phyloP scores from a whole-genome alignment of 495 filamentous ascomycete genomes.

The Penicillium tannophilum region DNA sequence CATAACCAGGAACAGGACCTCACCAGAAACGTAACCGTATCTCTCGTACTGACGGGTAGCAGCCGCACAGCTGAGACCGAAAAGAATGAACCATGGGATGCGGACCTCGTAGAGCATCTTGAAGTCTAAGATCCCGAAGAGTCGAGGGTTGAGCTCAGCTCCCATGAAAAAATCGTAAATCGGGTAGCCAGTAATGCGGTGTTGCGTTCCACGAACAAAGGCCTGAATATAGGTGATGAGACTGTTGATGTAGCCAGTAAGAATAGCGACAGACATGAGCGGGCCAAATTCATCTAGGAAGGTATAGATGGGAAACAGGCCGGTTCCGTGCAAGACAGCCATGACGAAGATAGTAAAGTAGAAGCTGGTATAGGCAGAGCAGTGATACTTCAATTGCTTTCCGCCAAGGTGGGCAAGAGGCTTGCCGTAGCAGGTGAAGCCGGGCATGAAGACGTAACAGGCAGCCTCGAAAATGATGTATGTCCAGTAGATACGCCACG shows the following conservation, averaged over 20 bases:
- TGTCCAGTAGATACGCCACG: constrained; percentile 86
- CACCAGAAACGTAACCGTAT: constrained; percentile 85
- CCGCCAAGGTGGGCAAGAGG: constrained; percentile 75
- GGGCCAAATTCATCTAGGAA: constrained; percentile 89
- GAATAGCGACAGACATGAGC: constrained; percentile 81
- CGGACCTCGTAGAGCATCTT: constrained; percentile 99
- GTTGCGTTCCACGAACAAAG: constrained; percentile 70
- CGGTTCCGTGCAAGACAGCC: constrained; percentile 67
- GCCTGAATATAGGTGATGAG: constrained; percentile 81
- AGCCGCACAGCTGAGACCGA: constrained; percentile 73
- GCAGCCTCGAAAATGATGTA: constrained; percentile 75
- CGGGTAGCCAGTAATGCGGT: constrained; percentile 89
- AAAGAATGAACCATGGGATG: constrained; percentile 92
- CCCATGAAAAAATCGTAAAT: constrained; percentile 99
- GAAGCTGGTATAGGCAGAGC: constrained; percentile 77
- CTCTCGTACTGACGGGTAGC: constrained; percentile 83
- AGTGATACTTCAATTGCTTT: constrained; percentile 82
- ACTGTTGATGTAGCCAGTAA: constrained; percentile 77
- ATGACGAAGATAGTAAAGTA: constrained; percentile 75
- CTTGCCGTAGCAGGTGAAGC: constrained; percentile 77
- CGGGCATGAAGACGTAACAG: constrained; percentile 78
- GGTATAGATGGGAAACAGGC: constrained; percentile 80
- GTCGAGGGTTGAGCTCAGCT: constrained; percentile 89
- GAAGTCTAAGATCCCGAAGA: constrained; percentile 88
- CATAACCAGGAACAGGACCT: constrained; percentile 81